phyloP scores from a whole-genome alignment of 1,284 basidiomycete genomes.

The Ganoderma multipileum region DNA sequence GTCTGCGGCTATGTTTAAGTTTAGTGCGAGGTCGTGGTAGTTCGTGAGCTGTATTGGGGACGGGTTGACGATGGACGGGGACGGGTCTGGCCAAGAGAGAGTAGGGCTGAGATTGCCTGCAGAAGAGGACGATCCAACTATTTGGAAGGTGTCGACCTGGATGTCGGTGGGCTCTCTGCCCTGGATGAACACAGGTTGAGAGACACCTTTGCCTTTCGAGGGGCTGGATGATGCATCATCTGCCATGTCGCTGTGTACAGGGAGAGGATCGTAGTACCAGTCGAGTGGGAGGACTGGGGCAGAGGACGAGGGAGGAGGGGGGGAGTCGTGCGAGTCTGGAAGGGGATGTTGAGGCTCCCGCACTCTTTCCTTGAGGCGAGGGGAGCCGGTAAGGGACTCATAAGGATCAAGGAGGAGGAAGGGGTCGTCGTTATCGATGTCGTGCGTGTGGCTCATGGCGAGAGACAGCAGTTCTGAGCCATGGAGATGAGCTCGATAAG shows the following conservation, averaged over 20 bases:
- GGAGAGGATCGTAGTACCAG: slow-evolving; percentile 15
- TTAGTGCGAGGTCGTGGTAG: slow-evolving; percentile 9
- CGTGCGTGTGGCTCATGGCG: slow-evolving; percentile 51
- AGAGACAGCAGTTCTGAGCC: slow-evolving; percentile 39
- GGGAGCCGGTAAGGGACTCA: slow-evolving; percentile 40
- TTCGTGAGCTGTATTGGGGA: slow-evolving; percentile 4
- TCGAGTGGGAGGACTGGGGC: slow-evolving; percentile 13
- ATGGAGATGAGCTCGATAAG: slow-evolving; percentile 32
- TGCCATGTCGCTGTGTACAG: slow-evolving; percentile 26
- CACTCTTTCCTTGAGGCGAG: slow-evolving; percentile 39
- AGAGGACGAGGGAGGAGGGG: slow-evolving; percentile 15
- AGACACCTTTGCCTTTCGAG: slow-evolving; percentile 57
- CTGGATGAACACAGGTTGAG: slow-evolving; percentile 55
- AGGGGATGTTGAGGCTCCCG: slow-evolving; percentile 30
- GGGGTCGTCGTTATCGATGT: slow-evolving; percentile 62
- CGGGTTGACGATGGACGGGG: slow-evolving; percentile 17
- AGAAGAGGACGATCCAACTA: slow-evolving; percentile 19
- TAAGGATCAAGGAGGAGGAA: slow-evolving; percentile 60
- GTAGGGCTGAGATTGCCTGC: slow-evolving; percentile 11
- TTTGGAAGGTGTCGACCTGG: slow-evolving; percentile 45
- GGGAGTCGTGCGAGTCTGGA: slow-evolving; percentile 20
- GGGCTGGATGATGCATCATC: slow-evolving; percentile 19
- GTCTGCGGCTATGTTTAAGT: neutral
- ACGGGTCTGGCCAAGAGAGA: slow-evolving; percentile 15
- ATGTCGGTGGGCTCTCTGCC: slow-evolving; percentile 35